Evolutionary conservation across 2,329 filamentous ascomycete genomes (phyloP).

Genomic region (Aschersonia sp.): DNA sequence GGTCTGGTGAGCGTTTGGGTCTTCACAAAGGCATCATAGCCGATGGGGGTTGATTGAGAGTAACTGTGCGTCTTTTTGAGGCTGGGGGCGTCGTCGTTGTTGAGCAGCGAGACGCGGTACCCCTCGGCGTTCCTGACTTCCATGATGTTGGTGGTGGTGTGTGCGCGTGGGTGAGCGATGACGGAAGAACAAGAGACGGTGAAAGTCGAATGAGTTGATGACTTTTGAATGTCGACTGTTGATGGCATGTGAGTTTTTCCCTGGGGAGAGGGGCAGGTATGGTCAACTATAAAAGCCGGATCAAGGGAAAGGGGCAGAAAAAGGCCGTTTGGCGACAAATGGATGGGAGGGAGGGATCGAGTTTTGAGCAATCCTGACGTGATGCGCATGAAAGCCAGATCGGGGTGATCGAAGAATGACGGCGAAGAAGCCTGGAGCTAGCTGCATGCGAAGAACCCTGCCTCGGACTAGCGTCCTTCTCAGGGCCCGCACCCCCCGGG

Average conservation of each 20-base stretch:
- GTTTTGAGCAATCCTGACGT: conserved; percentile 14
- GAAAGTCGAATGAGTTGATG: background rate
- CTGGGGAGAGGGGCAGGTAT: no score
- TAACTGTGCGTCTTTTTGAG: conserved; percentile 6
- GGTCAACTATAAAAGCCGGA: background rate
- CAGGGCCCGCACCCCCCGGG: conserved; percentile 4
- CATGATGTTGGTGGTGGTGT: conserved; percentile 15
- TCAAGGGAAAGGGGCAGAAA: conserved; percentile 1
- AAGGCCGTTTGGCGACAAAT: conserved; percentile 1
- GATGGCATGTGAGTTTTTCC: no score
- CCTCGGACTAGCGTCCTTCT: conserved; percentile 5
- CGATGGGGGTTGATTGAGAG: conserved; percentile 4
- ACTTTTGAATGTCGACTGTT: no score
- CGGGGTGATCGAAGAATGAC: conserved; percentile 18
- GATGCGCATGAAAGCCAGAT: conserved; percentile 17
- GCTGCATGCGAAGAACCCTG: conserved; percentile 4
- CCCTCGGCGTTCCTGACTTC: conserved; percentile 41
- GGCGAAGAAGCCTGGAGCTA: conserved; percentile 3
- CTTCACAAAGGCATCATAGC: conserved; percentile 7
- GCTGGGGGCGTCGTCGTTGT: conserved; percentile 27
- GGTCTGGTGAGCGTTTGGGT: conserved; percentile 16
- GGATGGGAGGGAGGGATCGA: conserved; percentile 12
- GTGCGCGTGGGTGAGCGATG: background rate
- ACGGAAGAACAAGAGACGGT: background rate
- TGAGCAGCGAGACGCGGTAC: conserved; percentile 44